Evolutionary conservation across 2,329 filamentous ascomycete genomes (phyloP), one percentile per base, ranked within the genome.

Genomic region (Nakataea oryzae): DNA sequence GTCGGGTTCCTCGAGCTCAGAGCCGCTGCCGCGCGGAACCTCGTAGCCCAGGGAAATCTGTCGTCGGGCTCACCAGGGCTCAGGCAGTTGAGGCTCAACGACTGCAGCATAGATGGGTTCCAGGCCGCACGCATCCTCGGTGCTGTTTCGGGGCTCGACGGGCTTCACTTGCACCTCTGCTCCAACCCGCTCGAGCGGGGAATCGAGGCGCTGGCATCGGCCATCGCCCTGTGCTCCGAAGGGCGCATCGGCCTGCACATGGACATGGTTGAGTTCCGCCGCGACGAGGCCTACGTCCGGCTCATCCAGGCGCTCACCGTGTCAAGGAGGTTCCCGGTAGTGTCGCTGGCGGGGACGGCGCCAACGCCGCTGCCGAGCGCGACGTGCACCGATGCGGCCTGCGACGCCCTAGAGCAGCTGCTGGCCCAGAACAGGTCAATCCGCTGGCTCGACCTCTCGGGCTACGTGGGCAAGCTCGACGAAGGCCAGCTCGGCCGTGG

Each of bases 231-330:
- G 61, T 78, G 78, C 17, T 76, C 77, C 64, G 61, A 63, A 3
- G 79, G 79, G 1, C 81, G 81, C 0, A 78, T 74, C 64, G 78
- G 76, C 28, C 71, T 85, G 27, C 79, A 80, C 65, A 70, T 84
- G 64, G 79, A 83, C 65, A 84, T 85, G 81, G 73, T 84, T n/a
- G 81, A 84, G 64, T 84, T 85, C 65, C 73, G 74, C 26, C 71
- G 78, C 54, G 82, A 84, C 67, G 69, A 69, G 12, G 82, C 76
- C 67, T 85, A 81, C 65, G 75, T 81, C 62, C 76, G 75, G 61
- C 74, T 85, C 5, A 70, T 85, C 63, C 73, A 70, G 21, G 79
- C 81, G 2, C 71, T 85, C 59, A 75, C 81, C 0, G 67, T 74
- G n/a, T 82, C 81, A 63, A 75, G 72, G 14, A 76, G 78, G 5